These are phyloP conservation scores for Harringtonia aguacate DNA, from an alignment of 2,329 filamentous ascomycete species.

Conservation along the genomic window DNA sequence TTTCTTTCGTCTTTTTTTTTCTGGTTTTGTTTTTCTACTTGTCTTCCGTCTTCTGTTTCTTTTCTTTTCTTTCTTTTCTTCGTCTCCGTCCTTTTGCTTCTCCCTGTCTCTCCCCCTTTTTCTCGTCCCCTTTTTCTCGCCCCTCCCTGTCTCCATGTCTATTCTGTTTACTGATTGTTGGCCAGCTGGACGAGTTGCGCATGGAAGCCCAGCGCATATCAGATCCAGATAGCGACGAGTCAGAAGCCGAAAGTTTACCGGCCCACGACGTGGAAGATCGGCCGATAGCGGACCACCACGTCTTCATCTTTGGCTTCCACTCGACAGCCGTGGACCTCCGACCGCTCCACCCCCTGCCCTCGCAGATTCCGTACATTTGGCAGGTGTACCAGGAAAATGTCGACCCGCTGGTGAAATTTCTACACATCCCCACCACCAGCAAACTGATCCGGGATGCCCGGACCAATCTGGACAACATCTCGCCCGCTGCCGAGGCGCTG, in stretches of 20 bases:
- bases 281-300: slow-evolving; percentile 45
- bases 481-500: slow-evolving; percentile 46
- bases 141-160: too few species aligned
- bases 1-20: too few species aligned
- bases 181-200: slow-evolving; percentile 33
- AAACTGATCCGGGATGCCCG: slow-evolving; percentile 34
- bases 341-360: slow-evolving; percentile 39
- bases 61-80: too few species aligned
- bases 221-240: slow-evolving; percentile 46
- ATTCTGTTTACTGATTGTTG: background rate
- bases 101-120: too few species aligned
- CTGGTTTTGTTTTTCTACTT: too few species aligned
- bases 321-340: slow-evolving; percentile 53
- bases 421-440: slow-evolving; percentile 34
- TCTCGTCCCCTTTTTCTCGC: too few species aligned
- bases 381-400: slow-evolving; percentile 40
- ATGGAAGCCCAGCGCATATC: slow-evolving; percentile 37
- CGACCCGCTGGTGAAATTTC: slow-evolving; percentile 29
- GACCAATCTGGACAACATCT: slow-evolving; percentile 46
- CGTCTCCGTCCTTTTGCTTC: too few species aligned
- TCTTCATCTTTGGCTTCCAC: slow-evolving; percentile 63
- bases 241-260: slow-evolving; percentile 47
- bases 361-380: slow-evolving; percentile 42
- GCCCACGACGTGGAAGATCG: slow-evolving; percentile 27
- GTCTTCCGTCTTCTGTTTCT: too few species aligned